phyloP scores from a whole-genome alignment of 1,139 yeast genomes.

The Kodamaea fungicola region DNA sequence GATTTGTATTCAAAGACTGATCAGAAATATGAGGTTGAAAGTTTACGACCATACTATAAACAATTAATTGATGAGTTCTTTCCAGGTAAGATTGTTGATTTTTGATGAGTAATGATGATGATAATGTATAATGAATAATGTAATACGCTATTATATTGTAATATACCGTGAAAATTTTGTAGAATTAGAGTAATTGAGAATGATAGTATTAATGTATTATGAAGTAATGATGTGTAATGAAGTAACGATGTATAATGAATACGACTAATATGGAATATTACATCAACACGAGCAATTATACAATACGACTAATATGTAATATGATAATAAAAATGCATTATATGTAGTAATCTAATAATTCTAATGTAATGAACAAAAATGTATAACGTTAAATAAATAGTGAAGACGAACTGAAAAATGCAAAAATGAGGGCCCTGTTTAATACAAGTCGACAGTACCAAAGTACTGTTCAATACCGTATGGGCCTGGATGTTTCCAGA shows the following conservation, averaged over 20 bases:
- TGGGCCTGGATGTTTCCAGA: slow-evolving; percentile 85
- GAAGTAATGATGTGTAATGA: too few relatives aligned
- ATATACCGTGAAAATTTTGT: too few relatives aligned
- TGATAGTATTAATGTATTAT: too few relatives aligned
- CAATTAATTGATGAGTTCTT: slow-evolving; percentile 67
- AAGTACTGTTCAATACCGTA: slow-evolving; percentile 84
- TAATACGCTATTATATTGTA: neutral
- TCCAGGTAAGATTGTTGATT: slow-evolving; percentile 55
- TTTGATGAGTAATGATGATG: slow-evolving; percentile 21
- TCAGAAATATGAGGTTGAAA: slow-evolving; percentile 43
- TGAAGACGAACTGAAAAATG: neutral
- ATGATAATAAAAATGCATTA: neutral
- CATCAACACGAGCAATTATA: too few relatives aligned
- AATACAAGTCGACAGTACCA: slow-evolving; percentile 56
- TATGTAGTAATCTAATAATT: neutral
- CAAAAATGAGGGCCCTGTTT: slow-evolving; percentile 4
- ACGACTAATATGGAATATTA: too few relatives aligned
- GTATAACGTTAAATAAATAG: neutral
- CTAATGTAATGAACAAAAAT: neutral
- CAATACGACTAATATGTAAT: neutral
- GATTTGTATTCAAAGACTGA: slow-evolving; percentile 67
- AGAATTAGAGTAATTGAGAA: too few relatives aligned
- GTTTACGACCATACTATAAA: slow-evolving; percentile 54
- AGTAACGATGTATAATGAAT: too few relatives aligned
- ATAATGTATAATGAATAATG: too few relatives aligned